Percentiles rank a stretch among this genome's conserved stretches.
These are phyloP conservation scores for Lachnum nothofagi DNA, from an alignment of 2,329 filamentous ascomycete genomes.

Conservation along the genomic window DNA sequence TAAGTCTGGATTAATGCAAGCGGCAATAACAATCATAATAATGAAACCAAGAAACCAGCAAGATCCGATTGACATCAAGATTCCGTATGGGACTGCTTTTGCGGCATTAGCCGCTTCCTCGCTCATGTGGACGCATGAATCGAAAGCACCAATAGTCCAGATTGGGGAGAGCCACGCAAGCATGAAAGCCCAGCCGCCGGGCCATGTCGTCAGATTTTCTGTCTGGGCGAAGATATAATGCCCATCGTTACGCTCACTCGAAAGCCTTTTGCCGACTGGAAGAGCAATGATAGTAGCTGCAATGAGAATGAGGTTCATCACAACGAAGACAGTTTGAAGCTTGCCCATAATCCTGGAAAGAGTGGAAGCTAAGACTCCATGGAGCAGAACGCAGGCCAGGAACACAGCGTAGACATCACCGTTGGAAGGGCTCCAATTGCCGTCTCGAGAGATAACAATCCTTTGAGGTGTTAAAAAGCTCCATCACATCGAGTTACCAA, in stretches of 20 bases:
- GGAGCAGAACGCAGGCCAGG: constrained; percentile 47
- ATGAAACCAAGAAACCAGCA: constrained; percentile 54
- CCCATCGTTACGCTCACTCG: constrained; percentile 36
- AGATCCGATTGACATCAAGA: constrained; percentile 52
- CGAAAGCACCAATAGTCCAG: constrained; percentile 56
- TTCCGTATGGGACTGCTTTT: constrained; percentile 54
- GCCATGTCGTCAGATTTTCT: constrained; percentile 55
- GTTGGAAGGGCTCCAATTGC: constrained; percentile 50
- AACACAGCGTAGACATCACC: constrained; percentile 55
- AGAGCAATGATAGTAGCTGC: constrained; percentile 51
- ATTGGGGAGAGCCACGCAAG: constrained; percentile 57
- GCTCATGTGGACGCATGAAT: constrained; percentile 54
- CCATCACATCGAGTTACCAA: neutral
- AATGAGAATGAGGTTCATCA: constrained; percentile 52
- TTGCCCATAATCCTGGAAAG: constrained; percentile 53
- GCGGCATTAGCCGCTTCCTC: constrained; percentile 58
- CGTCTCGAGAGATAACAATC: constrained; percentile 52
- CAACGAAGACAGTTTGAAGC: constrained; percentile 52
- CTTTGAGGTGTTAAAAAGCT: constrained; percentile 16
- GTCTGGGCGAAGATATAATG: constrained; percentile 52
- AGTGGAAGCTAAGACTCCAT: constrained; percentile 49
- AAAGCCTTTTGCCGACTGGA: constrained; percentile 42
- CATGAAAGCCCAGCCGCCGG: constrained; percentile 54
- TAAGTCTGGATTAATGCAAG: constrained; percentile 51
- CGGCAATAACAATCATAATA: constrained; percentile 52